Conservation (phyloP, 257 asterid species). For the Przewalskia tangutica region DNA sequence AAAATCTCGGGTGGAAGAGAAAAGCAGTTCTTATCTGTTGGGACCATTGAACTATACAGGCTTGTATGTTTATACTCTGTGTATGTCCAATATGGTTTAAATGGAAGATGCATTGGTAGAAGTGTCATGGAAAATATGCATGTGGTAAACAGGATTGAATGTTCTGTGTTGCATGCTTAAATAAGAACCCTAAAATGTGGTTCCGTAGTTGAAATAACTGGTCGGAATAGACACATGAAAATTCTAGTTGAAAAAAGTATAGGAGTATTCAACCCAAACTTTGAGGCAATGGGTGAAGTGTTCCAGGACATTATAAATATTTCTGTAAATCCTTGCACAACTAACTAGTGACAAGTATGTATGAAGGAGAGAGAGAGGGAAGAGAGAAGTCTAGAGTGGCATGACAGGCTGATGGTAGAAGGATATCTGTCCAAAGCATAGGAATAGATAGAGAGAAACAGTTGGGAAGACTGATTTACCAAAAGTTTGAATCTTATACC, state of each 20-base stretch:
- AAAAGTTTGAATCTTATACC: neutral
- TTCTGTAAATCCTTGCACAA: neutral
- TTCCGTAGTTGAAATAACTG: neutral
- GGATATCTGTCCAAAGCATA: neutral
- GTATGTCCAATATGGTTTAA: neutral
- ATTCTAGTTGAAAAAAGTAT: neutral
- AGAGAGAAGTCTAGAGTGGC: neutral
- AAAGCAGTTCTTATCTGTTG: neutral
- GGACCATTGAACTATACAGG: neutral
- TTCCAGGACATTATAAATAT: neutral
- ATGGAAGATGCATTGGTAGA: neutral
- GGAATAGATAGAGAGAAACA: neutral
- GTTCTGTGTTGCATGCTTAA: neutral
- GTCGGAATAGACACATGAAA: neutral
- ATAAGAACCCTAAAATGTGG: neutral
- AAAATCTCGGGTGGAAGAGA: neutral
- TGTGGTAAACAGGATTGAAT: neutral
- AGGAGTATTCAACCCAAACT: neutral
- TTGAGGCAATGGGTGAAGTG: neutral
- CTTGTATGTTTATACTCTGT: neutral
- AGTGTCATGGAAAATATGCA: neutral
- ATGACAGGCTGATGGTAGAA: neutral
- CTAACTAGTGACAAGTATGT: neutral
- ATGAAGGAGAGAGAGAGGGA: neutral
- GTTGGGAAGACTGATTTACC: neutral